These are phyloP conservation scores for Fraxinus latifolia DNA, from an alignment of 305 asterid species.

Conservation along the genomic window DNA sequence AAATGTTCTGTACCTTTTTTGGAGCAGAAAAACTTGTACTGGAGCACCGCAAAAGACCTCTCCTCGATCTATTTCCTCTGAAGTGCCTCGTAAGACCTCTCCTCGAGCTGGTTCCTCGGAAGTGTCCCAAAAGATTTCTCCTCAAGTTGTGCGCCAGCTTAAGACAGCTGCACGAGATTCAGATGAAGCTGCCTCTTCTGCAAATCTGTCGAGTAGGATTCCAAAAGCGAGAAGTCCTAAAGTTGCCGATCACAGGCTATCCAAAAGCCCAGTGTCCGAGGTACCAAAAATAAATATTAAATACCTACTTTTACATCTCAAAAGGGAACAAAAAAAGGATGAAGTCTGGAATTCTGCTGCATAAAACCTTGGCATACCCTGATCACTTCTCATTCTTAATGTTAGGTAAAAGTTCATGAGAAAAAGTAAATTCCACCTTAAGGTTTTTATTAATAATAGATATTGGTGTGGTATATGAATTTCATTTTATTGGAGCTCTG, in stretches of 20 bases:
- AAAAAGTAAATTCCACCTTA: neutral
- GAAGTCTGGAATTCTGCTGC: neutral
- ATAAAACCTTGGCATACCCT: neutral
- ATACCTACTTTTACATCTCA: neutral
- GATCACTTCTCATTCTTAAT: neutral
- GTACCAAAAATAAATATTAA: conserved; percentile 29
- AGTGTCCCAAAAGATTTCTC: conserved; percentile 48
- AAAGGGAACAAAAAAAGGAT: neutral
- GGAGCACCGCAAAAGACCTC: conserved; percentile 45
- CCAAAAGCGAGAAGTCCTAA: conserved; percentile 56
- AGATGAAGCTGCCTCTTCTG: conserved; percentile 53
- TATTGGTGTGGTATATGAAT: neutral
- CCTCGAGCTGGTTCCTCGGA: conserved; percentile 50
- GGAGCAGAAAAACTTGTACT: conserved; percentile 37
- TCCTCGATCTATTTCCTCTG: conserved; percentile 45
- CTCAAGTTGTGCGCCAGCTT: conserved; percentile 64
- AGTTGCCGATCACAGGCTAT: conserved; percentile 48
- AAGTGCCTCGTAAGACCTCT: conserved; percentile 47
- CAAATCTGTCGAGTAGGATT: conserved; percentile 41
- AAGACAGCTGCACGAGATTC: conserved; percentile 46
- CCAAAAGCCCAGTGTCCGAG: conserved; percentile 62
- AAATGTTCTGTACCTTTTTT: neutral
- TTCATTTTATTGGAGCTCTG: neutral
- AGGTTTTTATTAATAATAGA: neutral
- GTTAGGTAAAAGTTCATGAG: neutral